Percentiles rank a stretch among this genome's conserved stretches.
phyloP scores from a whole-genome alignment of 139 green algal species.

The Chlamydomonas sp. region DNA sequence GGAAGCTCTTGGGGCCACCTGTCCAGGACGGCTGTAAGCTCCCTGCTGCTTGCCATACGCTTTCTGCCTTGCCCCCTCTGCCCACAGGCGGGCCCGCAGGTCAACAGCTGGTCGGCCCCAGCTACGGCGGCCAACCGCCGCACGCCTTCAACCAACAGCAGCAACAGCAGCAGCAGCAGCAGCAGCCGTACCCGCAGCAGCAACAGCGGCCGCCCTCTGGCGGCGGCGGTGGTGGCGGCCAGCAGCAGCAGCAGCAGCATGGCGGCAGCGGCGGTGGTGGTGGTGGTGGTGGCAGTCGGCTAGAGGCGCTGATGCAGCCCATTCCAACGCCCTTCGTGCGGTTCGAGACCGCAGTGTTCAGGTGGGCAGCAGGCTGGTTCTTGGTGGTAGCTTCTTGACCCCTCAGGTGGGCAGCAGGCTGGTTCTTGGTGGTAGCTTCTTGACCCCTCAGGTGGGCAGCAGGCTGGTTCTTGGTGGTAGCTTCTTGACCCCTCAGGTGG shows the following conservation, averaged over 20 bases:
- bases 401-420: not conserved
- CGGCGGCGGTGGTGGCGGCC: not conserved
- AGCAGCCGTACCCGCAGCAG: not conserved
- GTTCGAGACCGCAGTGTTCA: constrained; percentile 40
- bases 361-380: not conserved
- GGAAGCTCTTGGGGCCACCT: no score
- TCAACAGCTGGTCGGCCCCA: no score
- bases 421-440: not conserved
- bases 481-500: constrained; percentile 19
- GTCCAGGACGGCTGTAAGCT: no score
- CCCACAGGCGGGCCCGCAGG: no score
- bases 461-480: not conserved
- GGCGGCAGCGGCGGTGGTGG: not conserved
- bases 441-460: constrained; percentile 7
- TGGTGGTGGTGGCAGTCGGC: no score
- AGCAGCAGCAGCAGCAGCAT: not conserved
- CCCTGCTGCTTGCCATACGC: no score
- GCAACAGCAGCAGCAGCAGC: not conserved
- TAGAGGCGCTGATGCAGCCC: not conserved
- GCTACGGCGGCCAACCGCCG: no score
- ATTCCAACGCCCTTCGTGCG: constrained; percentile 30
- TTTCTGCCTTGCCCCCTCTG: no score
- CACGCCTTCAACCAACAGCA: no score
- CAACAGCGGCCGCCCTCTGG: not conserved
- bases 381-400: not conserved